phyloP scores from a whole-genome alignment of 169 alveolate species.

The Eimeria acervulina region DNA sequence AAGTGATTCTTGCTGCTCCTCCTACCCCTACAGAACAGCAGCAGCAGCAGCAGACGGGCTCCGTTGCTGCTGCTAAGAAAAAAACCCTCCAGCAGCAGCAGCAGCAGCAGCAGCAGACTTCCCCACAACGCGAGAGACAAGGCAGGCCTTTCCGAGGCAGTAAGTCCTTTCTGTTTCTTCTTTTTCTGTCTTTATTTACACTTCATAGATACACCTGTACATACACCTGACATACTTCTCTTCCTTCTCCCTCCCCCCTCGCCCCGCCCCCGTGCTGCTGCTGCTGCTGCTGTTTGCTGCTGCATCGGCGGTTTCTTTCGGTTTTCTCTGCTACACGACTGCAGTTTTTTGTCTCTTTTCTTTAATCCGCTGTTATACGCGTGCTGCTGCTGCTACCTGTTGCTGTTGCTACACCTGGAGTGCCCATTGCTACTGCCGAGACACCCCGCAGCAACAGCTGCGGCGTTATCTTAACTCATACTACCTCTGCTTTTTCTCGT shows the following conservation, averaged over 20 bases:
- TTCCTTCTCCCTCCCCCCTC: not conserved
- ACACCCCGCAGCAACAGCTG: not conserved
- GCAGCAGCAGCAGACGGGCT: constrained; percentile 49
- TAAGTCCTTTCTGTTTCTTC: not conserved
- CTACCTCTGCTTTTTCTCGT: too few relatives aligned
- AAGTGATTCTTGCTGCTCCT: constrained; percentile 21
- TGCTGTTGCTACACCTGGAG: not conserved
- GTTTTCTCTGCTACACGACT: not conserved
- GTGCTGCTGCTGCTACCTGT: not conserved
- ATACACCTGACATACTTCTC: not conserved
- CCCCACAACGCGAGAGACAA: constrained; percentile 69
- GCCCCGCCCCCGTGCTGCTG: constrained; percentile 13
- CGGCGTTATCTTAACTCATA: too few relatives aligned
- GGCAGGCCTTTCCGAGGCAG: constrained; percentile 45
- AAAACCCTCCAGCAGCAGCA: constrained; percentile 39
- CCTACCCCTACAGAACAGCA: constrained; percentile 12
- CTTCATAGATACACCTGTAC: not conserved
- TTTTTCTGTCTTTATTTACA: not conserved
- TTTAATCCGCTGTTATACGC: too few relatives aligned
- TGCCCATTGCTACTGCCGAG: not conserved
- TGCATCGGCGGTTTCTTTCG: not conserved
- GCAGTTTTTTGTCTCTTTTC: not conserved
- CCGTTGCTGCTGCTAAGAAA: constrained; percentile 10
- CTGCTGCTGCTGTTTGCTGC: not conserved
- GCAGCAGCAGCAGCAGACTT: constrained; percentile 15